phyloP scores from a whole-genome alignment of 306 rosid genomes.

The Rosa rugosa region DNA sequence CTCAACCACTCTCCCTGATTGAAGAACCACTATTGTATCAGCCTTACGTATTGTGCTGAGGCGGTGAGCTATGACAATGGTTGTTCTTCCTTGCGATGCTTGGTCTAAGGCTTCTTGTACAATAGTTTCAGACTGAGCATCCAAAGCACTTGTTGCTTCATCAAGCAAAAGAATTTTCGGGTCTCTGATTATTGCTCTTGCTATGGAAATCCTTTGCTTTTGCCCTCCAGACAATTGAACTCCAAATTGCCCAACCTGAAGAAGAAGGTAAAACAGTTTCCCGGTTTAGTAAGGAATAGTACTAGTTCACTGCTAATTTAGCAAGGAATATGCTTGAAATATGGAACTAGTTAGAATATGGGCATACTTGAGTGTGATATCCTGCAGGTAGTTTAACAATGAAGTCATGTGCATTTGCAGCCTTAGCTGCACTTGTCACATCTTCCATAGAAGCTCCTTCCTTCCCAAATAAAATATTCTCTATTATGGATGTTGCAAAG shows the following conservation, averaged over 20 bases:
- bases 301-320: not conserved
- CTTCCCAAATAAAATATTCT: conserved; percentile 74
- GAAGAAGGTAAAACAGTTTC: not conserved
- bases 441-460: conserved; percentile 67
- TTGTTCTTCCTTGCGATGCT: conserved; percentile 77
- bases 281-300: not conserved
- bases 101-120: conserved; percentile 75
- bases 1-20: conserved; percentile 69
- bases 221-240: conserved; percentile 83
- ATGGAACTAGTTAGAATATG: not conserved
- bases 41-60: conserved; percentile 67
- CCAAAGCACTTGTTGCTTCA: conserved; percentile 94
- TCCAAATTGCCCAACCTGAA: conserved; percentile 82
- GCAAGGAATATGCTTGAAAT: not conserved
- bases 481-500: conserved; percentile 79
- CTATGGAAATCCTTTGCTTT: conserved; percentile 89
- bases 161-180: conserved; percentile 76
- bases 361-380: conserved; percentile 73
- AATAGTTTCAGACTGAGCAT: conserved; percentile 66
- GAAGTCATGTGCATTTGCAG: conserved; percentile 84
- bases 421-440: conserved; percentile 57
- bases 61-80: conserved; percentile 75
- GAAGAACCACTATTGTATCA: conserved; percentile 62
- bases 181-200: conserved; percentile 73
- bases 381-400: conserved; percentile 57